Evolutionary conservation across 345 rosid genomes (phyloP).

Genomic region (Cardamine resedifolia): DNA sequence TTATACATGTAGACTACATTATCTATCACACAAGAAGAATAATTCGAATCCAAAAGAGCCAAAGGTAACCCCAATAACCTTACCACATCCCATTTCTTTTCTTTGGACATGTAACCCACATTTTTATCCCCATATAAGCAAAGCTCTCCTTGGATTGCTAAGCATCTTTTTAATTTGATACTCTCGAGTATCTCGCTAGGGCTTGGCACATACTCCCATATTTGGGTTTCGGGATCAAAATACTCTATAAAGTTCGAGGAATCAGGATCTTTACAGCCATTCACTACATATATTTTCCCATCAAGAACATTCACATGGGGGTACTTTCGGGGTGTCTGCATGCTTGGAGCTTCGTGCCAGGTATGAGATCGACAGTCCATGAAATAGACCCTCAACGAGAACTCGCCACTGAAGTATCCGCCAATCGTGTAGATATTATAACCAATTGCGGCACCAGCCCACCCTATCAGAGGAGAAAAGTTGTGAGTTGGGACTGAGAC

Average conservation of each 20-base stretch:
- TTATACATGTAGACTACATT: neutral
- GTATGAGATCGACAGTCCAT: slow-evolving; percentile 17
- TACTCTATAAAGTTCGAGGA: neutral
- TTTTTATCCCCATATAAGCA: neutral
- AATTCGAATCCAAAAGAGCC: neutral
- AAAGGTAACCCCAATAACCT: neutral
- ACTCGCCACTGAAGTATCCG: neutral
- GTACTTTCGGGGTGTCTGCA: neutral
- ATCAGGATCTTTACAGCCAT: neutral
- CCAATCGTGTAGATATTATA: slow-evolving; percentile 2
- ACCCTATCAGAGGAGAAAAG: neutral
- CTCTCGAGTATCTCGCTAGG: neutral
- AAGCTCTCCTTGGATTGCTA: neutral
- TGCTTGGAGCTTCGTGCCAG: slow-evolving; percentile 21
- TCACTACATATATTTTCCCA: slow-evolving; percentile 7
- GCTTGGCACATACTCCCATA: neutral
- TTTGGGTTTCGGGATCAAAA: neutral
- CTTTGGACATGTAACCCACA: neutral
- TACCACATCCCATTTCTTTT: neutral
- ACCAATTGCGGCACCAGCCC: neutral
- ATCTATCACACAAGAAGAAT: neutral
- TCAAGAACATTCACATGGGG: neutral
- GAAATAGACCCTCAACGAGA: neutral
- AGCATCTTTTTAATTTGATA: neutral
- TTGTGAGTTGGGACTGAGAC: neutral